Evolutionary conservation across 2,329 filamentous ascomycete genomes (phyloP).

Genomic region (Penicillium verrucosum): DNA sequence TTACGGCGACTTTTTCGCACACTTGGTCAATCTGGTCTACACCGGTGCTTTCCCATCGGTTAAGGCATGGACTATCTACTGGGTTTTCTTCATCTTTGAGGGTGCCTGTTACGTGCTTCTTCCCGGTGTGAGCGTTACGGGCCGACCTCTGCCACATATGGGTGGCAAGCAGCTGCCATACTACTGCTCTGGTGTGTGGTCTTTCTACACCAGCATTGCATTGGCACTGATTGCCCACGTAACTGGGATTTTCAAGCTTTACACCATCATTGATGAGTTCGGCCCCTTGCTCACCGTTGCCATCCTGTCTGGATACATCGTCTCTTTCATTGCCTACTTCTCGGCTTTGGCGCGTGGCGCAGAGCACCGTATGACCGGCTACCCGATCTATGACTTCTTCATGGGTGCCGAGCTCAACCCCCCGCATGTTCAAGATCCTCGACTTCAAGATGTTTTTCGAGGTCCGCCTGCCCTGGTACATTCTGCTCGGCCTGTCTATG

Average conservation of each 20-base stretch:
- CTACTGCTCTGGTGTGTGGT: conserved; percentile 87
- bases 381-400: conserved; percentile 81
- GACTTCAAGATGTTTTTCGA: conserved; percentile 98
- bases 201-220: conserved; percentile 81
- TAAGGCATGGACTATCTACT: conserved; percentile 90
- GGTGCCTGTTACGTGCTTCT: conserved; percentile 77
- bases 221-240: conserved; percentile 71
- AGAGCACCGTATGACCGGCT: conserved; percentile 87
- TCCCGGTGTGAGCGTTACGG: conserved; percentile 82
- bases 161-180: conserved; percentile 84
- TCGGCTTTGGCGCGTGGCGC: conserved; percentile 77
- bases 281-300: conserved; percentile 89
- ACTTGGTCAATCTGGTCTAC: conserved; percentile 71
- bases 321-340: conserved; percentile 79
- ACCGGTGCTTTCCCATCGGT: conserved; percentile 78
- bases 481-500: conserved; percentile 73
- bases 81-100: conserved; percentile 86
- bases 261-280: conserved; percentile 92
- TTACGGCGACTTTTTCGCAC: conserved; percentile 65
- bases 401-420: conserved; percentile 87
- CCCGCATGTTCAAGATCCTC: conserved; percentile 75
- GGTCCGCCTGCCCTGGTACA: conserved; percentile 88
- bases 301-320: conserved; percentile 83
- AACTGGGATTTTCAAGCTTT: conserved; percentile 80
- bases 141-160: conserved; percentile 80